These are phyloP conservation scores for Auricularia cornea DNA, from an alignment of 768 basidiomycete genomes.

Conservation along the genomic window DNA sequence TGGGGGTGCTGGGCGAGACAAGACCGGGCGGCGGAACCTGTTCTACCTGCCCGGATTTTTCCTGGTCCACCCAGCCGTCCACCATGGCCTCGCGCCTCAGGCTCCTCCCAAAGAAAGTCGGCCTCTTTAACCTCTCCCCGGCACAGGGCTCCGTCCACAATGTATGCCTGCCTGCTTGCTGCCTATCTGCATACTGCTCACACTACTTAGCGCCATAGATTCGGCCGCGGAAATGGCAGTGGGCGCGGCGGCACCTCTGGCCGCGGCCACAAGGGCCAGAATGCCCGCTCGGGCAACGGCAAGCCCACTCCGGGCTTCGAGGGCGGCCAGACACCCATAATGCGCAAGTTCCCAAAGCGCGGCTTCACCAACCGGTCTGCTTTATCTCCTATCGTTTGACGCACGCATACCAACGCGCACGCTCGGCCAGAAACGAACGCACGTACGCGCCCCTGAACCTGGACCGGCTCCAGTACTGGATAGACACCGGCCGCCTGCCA, in stretches of 20 bases:
- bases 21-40: background rate
- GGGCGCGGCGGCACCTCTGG: conserved; percentile 89
- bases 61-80: background rate
- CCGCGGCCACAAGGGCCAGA: conserved; percentile 92
- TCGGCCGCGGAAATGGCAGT: conserved; percentile 89
- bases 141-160: conserved; percentile 60
- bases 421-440: conserved; percentile 51
- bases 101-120: conserved; percentile 36
- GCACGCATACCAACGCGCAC: too few species aligned
- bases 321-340: conserved; percentile 94
- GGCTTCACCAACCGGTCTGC: conserved; percentile 79
- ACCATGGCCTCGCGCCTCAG: conserved; percentile 20
- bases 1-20: background rate
- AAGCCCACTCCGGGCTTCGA: conserved; percentile 81
- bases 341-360: conserved; percentile 83
- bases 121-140: conserved; percentile 67
- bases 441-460: conserved; percentile 79
- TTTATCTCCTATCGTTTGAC: too few species aligned
- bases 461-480: conserved; percentile 83
- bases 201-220: conserved; percentile 77
- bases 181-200: background rate
- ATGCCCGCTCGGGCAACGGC: conserved; percentile 82
- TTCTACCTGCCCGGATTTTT: background rate
- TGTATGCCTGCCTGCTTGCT: conserved; percentile 29
- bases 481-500: conserved; percentile 72